These are phyloP conservation scores for Phytopythium helicoides DNA, from an alignment of 352 stramenopile genomes.

Conservation along the genomic window DNA sequence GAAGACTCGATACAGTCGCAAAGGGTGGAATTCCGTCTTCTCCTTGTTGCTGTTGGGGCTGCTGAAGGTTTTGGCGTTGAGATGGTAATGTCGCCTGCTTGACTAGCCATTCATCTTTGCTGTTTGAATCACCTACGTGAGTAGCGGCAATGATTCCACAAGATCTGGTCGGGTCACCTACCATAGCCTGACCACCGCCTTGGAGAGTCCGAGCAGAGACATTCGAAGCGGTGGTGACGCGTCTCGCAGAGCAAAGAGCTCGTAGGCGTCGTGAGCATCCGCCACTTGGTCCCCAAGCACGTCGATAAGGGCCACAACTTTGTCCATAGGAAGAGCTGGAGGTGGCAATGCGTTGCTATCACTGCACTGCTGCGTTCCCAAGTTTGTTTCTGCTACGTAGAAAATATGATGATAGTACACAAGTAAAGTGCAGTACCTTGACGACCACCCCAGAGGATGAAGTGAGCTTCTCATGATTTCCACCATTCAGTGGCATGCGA, in stretches of 20 bases:
- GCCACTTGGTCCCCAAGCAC: conserved; percentile 58
- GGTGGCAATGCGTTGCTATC: neutral
- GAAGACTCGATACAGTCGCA: conserved; percentile 28
- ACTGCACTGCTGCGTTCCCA: neutral
- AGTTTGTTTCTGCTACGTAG: neutral
- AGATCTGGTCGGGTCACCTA: conserved; percentile 3
- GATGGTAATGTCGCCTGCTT: conserved; percentile 1
- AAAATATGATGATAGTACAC: no score
- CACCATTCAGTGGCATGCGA: conserved; percentile 1
- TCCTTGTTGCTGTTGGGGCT: neutral
- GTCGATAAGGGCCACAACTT: conserved; percentile 59
- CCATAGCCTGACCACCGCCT: conserved; percentile 44
- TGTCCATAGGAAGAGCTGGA: conserved; percentile 24
- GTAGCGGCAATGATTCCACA: no score
- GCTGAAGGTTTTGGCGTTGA: neutral
- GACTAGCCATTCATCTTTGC: conserved; percentile 14
- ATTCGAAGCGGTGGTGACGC: conserved; percentile 19
- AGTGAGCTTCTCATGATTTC: neutral
- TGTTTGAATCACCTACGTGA: neutral
- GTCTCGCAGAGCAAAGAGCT: conserved; percentile 28
- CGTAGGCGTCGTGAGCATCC: conserved; percentile 54
- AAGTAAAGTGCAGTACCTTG: no score
- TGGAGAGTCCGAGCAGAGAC: conserved; percentile 39
- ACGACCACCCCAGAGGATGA: neutral
- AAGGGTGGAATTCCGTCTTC: neutral